Base-by-base conservation (phyloP, 2,329 filamentous ascomycete species). In the Phoma sp. region DNA sequence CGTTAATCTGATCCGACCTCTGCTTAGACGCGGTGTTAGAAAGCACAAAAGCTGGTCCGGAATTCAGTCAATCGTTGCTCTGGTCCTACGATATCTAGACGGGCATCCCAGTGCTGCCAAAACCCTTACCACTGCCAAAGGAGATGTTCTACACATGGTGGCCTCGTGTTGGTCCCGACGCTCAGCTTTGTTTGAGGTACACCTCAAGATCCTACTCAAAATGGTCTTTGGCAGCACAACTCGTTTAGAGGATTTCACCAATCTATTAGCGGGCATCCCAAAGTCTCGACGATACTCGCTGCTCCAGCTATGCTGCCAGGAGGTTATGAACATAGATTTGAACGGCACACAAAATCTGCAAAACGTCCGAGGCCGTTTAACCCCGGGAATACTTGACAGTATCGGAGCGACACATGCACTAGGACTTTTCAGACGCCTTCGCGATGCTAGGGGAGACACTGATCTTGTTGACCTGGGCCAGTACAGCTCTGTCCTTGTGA, bases 101-200 rank as follows among this genome's bases (percentile, higher is more conserved):
- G 43, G 21, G 3, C 38, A 68, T 43, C 58, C 57, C 1, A 48
- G 36, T 10, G 60, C 41, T 6, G 51, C 43, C 8, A 58, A 36
- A 15, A 24, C 40, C 4, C 41, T 70, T 13, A 51, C 53, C 4
- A 38, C 29, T 10, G 27, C 17, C 2, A 29, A 39, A 24, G 54
- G 59, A 4, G 54, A 55, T 12, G 39, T 72, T 8, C 32, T 67
- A 4, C 62, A 70, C 17, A 43, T 67, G 19, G 43, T 67, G 2
- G 63, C 60, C 5, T 25, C 51, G 8, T 69, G 64, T 44, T 73
- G 71, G 71, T 61, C 68, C 2, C 58, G 54, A 2, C 48, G 56
- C 36, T 62, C 64, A 4, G 54, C 61, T 1, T 15, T 65, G 10
- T 72, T 73, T 38, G 63, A 67, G 35, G 21, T 40, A 1, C 54